Base-by-base conservation (phyloP, 305 asterid genomes). In the Fraxinus baroniana region DNA sequence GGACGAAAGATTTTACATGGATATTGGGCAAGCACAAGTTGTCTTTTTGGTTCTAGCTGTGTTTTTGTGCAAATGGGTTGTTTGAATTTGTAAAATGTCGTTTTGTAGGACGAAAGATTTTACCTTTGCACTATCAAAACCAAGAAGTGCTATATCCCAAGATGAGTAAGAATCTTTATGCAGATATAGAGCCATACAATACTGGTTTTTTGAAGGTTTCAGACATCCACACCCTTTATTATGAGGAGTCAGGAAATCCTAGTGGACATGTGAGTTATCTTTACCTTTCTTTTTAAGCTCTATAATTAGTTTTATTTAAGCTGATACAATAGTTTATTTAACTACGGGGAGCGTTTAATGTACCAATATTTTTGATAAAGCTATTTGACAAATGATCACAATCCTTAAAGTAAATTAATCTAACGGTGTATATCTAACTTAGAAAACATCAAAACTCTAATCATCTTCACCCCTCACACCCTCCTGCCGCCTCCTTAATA, bases 191-290 rank as follows among this genome's bases (percentile, higher is more conserved):
- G 88, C 97, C 98, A 0, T 93, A 90, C 78, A 32, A 86, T 81
- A 86, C 95, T 9, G 97, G 97, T 20, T 90, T 86, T 84, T 89
- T 94, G 64, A 94, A 90, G 91, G 99, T 94, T 86, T 96, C 98
- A 3, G 94, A 94, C 85, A 89, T 91, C 86, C 98, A 96, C 87
- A 88, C 91, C 20, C 77, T 96, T 74, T 94, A 93, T 24, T 96
- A 93, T 85, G 99, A 96, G 85, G 94, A 94, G 86, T 93, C 98
- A 0, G 98, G 99, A 78, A 93, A 94, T 90, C 99, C 99, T 57
- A 90, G 85, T 41, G 98, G 99, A 72, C 91, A 91, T 83, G 99
- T 96, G 91, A 91, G 99, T 89, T 82, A 76, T 46, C 80, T 1
- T 60, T 60, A 20, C 28, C 79, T 37, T 28, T n/a, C 55, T 72